Base-by-base conservation (phyloP, 768 basidiomycete species). In the Amanita brunnescens region DNA sequence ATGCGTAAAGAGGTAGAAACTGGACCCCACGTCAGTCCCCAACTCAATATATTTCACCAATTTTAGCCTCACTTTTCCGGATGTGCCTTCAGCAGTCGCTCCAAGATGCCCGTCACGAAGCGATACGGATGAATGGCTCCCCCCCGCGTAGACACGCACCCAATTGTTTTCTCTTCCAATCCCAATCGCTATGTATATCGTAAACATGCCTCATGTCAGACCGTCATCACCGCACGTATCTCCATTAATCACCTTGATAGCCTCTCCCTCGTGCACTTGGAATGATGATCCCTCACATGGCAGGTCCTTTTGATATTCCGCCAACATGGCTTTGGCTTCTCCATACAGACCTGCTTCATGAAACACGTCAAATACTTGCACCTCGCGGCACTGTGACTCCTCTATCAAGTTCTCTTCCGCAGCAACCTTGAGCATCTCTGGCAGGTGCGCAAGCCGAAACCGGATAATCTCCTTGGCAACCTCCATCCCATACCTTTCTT, bases 111-210 rank as follows among this genome's bases (percentile, higher is more conserved):
- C 1, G 83, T 85, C 10, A 87, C 77, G 26, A 85, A 70, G 16
- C 81, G 78, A 61, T 88, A 88, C 0, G 85, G 81, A 53, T 87
- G 83, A 24, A 83, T 64, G 0, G 85, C 80, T 1, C 81, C 85
- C 1, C 78, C 85, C 0, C 63, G 63, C 21, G 75, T 78, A 10
- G 68, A 61, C 38, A 87, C 70, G 52, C 75, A 77, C 0, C 83
- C 85, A 1, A 70, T 61, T 2, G 69, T 70, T 0, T 67, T 58
- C 3, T 64, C 59, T 0, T 77, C 70, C 4, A 87, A 63, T 57
- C 75, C 71, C 24, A 77, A 71, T 51, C 64, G 68, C 85, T 87
- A 52, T n/a, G n/a, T n/a, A n/a, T n/a, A n/a, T 6, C 32, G 10
- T 8, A 21, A 23, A 21, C 16, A 44, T 8, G 30, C 21, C 20